Base-by-base conservation (phyloP, 2,329 filamentous ascomycete species). In the Teratosphaeria gauchensis region DNA sequence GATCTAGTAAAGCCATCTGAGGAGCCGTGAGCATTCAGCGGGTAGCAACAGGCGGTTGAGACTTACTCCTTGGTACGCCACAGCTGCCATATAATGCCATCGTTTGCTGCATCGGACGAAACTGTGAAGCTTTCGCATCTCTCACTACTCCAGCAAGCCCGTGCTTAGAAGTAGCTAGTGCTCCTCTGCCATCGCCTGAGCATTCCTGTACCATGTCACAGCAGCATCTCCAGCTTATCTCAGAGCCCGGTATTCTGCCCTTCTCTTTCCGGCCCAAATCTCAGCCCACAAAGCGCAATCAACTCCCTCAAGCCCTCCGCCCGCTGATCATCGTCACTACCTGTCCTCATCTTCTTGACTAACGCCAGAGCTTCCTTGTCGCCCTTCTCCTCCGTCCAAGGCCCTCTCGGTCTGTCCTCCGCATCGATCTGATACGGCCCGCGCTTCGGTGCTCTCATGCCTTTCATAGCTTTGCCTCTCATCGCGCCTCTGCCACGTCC, bases 281-380 rank as follows among this genome's bases (percentile, higher is more conserved):
- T 74, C 62, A 79, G 65, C 53, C 69, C 72, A 57, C 79, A 71
- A 57, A 80, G 59, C 58, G 75, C 71, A 19, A 73, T 71, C 63
- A 78, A 78, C 53, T 77, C 74, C 4, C 62, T 65, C 66, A 79
- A 69, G 1, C 71, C 75, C 35, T 75, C 73, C 31, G 72, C 68
- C 57, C 71, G 68, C 52, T 69, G 67, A 16, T 68, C 67, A 1
- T 67, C 70, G 5, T 66, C 65, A 19, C 62, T 64, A 19, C 67
- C 63, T 14, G 19, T 58, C 51, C 69, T 65, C 66, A 71, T 65
- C 51, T 62, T 66, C 51, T 62, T 64, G 8, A 73, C 59, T 35
- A 68, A 55, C 21, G 64, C 61, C 52, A 67, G 56, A 1, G 66
- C 72, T 55, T 73, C 70, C 52, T 68, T 66, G 48, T 74, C 69